Conservation (phyloP, 176 grass and related monocot species). For the Zea mays region Zm-B73-REFERENCE-NAM-5.0 NC_050101.1:126213501-126214000, state of each 20-base stretch:
- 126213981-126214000: too few relatives aligned
- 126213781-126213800: background rate
- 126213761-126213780: constrained; percentile 21
- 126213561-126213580: background rate
- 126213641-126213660: background rate
- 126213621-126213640: background rate
- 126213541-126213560: constrained; percentile 22
- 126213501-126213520: background rate
- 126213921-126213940: too few relatives aligned
- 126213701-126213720: background rate
- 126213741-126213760: background rate
- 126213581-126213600: background rate
- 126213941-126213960: too few relatives aligned
- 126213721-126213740: too few relatives aligned
- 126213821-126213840: background rate
- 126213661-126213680: too few relatives aligned
- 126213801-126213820: background rate
- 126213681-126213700: background rate
- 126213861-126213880: constrained; percentile 27
- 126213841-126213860: constrained; percentile 4
- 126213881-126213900: background rate
- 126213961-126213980: too few relatives aligned
- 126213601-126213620: background rate
- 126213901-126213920: too few relatives aligned
- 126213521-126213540: too few relatives aligned